phyloP scores from a whole-genome alignment of 1,139 yeast genomes.

The Debaryomyces subglobosus region DNA sequence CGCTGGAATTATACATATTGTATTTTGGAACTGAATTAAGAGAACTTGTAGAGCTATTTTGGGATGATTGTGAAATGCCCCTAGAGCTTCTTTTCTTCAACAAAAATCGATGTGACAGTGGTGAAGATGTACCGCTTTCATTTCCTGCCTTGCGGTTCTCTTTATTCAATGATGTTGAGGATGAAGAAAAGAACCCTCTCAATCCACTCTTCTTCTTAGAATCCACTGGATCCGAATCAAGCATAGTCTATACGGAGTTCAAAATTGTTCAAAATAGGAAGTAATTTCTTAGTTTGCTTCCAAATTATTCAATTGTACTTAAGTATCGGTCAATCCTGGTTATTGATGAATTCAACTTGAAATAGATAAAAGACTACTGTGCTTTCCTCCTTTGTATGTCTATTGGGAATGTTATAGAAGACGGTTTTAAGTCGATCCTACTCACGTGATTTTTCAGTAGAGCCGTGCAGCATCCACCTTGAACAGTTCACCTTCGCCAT shows the following conservation, averaged over 20 bases:
- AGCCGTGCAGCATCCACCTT: background rate
- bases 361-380: background rate
- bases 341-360: background rate
- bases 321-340: background rate
- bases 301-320: background rate
- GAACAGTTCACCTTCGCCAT: background rate
- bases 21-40: slow-evolving; percentile 17
- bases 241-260: background rate
- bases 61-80: slow-evolving; percentile 19
- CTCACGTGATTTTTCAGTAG: background rate
- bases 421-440: background rate
- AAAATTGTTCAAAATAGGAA: background rate
- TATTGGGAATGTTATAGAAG: background rate
- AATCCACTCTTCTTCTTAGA: slow-evolving; percentile 5
- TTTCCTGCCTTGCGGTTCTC: slow-evolving; percentile 1
- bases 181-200: slow-evolving; percentile 10
- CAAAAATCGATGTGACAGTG: slow-evolving; percentile 21
- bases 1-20: slow-evolving; percentile 3
- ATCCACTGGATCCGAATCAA: slow-evolving; percentile 1
- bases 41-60: slow-evolving; percentile 18
- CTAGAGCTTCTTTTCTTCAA: slow-evolving; percentile 20
- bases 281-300: background rate
- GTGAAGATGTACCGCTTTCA: slow-evolving; percentile 4
- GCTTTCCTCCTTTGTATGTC: background rate
- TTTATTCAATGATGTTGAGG: slow-evolving; percentile 6